Evolutionary conservation across 371 early-diverging fungal genomes (phyloP).

Genomic region (Mortierella sp.): DNA sequence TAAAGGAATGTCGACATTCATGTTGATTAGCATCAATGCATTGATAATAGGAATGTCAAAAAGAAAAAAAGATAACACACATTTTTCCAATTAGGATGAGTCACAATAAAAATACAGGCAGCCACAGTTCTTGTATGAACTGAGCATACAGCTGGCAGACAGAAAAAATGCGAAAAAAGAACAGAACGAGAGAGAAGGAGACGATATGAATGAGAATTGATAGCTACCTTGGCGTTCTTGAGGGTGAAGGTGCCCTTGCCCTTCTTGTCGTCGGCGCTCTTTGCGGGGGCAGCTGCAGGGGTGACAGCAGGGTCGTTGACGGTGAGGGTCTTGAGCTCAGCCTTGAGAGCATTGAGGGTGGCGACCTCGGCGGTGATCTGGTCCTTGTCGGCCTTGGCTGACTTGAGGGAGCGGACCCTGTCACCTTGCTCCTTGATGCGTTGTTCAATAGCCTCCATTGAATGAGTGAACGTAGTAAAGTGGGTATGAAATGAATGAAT

Average conservation of each 20-base stretch:
- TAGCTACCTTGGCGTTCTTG: conserved; percentile 80
- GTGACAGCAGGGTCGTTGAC: conserved; percentile 33
- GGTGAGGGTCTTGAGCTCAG: conserved; percentile 65
- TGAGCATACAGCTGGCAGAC: background rate
- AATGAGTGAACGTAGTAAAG: background rate
- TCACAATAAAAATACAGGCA: conserved; percentile 10
- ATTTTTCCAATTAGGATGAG: background rate
- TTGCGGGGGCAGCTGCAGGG: conserved; percentile 30
- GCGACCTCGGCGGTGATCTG: conserved; percentile 71
- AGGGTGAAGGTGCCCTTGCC: conserved; percentile 65
- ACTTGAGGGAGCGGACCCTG: conserved; percentile 73
- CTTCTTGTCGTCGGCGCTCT: conserved; percentile 49
- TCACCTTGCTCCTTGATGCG: conserved; percentile 74
- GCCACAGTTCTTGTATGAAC: background rate
- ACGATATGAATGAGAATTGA: no score
- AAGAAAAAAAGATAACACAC: conserved; percentile 1
- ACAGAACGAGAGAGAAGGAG: background rate
- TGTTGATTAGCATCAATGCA: background rate
- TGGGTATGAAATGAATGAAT: background rate
- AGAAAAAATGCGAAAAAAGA: background rate
- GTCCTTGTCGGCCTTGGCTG: conserved; percentile 69
- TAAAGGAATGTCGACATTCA: background rate
- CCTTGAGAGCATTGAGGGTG: conserved; percentile 71
- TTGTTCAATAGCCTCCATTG: conserved; percentile 63
- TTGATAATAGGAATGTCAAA: background rate